phyloP scores from a whole-genome alignment of 2,329 filamentous ascomycete genomes.

The Stagonosporopsis chrysanthemi region DNA sequence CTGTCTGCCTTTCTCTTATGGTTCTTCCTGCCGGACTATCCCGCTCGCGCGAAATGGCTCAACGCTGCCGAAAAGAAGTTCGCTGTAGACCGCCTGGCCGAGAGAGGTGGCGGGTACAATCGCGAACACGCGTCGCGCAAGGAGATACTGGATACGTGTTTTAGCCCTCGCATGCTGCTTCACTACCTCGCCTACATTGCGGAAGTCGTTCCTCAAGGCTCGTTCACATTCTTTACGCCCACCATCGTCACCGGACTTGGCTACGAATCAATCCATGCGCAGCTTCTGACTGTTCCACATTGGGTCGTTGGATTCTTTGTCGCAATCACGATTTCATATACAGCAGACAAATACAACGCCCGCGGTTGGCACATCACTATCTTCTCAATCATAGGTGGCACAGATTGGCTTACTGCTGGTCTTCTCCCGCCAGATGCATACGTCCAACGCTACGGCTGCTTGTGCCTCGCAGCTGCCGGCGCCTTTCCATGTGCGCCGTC shows the following conservation, averaged over 20 bases:
- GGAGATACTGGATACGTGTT: conserved; percentile 49
- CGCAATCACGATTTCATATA: conserved; percentile 32
- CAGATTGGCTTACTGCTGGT: conserved; percentile 44
- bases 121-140: conserved; percentile 45
- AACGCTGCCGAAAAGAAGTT: conserved; percentile 49
- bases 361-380: conserved; percentile 31
- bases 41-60: conserved; percentile 58
- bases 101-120: conserved; percentile 47
- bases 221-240: conserved; percentile 54
- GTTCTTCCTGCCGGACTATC: conserved; percentile 59
- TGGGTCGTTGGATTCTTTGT: conserved; percentile 47
- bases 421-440: conserved; percentile 35
- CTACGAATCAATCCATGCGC: conserved; percentile 51
- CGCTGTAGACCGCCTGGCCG: conserved; percentile 49
- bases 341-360: conserved; percentile 34
- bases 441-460: conserved; percentile 45
- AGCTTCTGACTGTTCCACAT: conserved; percentile 51
- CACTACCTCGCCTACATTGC: conserved; percentile 43
- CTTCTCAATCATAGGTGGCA: conserved; percentile 38
- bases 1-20: conserved; percentile 47
- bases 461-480: conserved; percentile 49
- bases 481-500: conserved; percentile 49
- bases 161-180: conserved; percentile 49
- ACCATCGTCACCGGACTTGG: conserved; percentile 55
- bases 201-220: conserved; percentile 43